Base-by-base conservation (phyloP, 495 filamentous ascomycete genomes). In the Parathielavia appendiculata region DNA sequence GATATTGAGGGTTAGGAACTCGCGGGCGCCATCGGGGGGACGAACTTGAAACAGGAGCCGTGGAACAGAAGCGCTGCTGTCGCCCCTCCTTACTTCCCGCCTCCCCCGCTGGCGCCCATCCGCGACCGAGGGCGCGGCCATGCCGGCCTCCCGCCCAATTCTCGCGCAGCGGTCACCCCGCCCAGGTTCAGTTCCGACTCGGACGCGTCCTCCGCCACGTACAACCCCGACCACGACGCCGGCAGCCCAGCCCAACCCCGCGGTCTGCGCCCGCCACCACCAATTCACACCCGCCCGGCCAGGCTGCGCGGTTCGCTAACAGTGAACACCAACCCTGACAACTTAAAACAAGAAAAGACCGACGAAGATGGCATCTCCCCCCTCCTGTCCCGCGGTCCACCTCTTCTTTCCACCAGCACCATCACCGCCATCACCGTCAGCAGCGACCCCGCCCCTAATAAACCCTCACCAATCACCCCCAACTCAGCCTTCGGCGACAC, bases 1-100 rank as follows among this genome's bases (percentile, higher is more conserved):
- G 73, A 76, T 54, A 61, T 74, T 30, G 74, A 77, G 45, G 66
- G 67, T 51, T 77, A 77, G 75, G 75, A 67, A 46, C 62, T 68
- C 74, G 74, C 69, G 69, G 75, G 75, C 68, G 66, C 71, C 66
- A 38, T 34, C 49, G 51, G 62, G 60, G 51, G 23, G 6, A 13
- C 34, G 54, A 32, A 38, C 39, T 14, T 49, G 40, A 46, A 57
- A 23, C 39, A 62, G 41, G 51, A 57, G 43, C 40, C 58, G 47
- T 67, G 62, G 58, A 66, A 63, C 46, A 64, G 57, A 36, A 41
- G 34, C 1, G 34, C 48, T 22, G 36, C 54, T 46, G 38, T 41
- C 26, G 41, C 55, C 34, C 48, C 52, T 55, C 63, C 68, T 36
- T 57, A 55, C 50, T 65, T 67, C 59, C 64, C 68, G 44, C 66